phyloP scores from a whole-genome alignment of 106 monocot species.

The Dioscorea dumetorum region DNA sequence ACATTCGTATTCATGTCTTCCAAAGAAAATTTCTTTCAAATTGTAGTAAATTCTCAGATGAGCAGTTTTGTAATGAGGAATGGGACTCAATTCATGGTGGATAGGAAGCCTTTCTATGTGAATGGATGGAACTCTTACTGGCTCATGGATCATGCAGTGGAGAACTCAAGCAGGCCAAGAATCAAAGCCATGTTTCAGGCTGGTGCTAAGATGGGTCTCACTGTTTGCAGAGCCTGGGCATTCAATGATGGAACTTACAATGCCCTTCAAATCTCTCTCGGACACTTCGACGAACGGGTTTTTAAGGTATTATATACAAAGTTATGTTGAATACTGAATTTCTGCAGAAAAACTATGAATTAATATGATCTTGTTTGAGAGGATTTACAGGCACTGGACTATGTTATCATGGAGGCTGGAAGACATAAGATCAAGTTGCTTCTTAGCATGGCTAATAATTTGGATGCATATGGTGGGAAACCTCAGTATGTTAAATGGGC shows the following conservation, averaged over 20 bases:
- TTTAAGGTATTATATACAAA: slow-evolving; percentile 46
- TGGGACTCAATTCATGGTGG: slow-evolving; percentile 59
- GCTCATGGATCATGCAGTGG: slow-evolving; percentile 85
- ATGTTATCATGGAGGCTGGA: slow-evolving; percentile 58
- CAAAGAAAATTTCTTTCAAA: slow-evolving; percentile 19
- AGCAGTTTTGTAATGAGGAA: slow-evolving; percentile 61
- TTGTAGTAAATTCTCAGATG: slow-evolving; percentile 17
- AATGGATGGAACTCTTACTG: slow-evolving; percentile 99
- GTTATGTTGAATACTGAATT: background rate
- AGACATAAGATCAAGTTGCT: slow-evolving; percentile 46
- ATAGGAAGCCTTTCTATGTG: slow-evolving; percentile 70
- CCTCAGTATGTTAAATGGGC: slow-evolving; percentile 89
- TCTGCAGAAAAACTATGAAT: background rate
- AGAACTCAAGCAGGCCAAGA: slow-evolving; percentile 55
- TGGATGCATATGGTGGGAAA: slow-evolving; percentile 68
- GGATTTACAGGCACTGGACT: background rate
- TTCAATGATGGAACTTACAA: slow-evolving; percentile 91
- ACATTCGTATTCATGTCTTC: slow-evolving; percentile 55
- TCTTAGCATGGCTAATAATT: slow-evolving; percentile 58
- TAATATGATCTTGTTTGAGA: background rate
- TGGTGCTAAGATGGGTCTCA: slow-evolving; percentile 71
- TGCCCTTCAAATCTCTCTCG: slow-evolving; percentile 85
- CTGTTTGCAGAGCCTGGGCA: slow-evolving; percentile 95
- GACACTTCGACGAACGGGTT: slow-evolving; percentile 74
- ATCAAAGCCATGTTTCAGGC: slow-evolving; percentile 41